Conservation (phyloP, 768 basidiomycete species). For the Gloeopeniophorella convolvens region DNA sequence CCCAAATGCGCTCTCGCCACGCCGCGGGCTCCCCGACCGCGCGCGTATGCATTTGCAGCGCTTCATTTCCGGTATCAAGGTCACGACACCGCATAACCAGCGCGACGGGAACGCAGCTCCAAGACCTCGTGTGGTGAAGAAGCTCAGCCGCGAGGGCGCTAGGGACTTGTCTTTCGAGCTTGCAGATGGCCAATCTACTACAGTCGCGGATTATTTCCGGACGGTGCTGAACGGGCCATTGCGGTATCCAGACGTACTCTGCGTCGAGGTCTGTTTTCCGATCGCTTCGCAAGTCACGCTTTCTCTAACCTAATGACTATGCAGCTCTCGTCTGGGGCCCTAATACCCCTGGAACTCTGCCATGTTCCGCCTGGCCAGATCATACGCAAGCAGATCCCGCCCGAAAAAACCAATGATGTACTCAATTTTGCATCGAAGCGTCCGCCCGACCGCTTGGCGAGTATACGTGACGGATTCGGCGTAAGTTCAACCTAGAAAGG, state of each 20-base stretch:
- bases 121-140: conserved; percentile 53
- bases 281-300: not conserved
- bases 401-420: conserved; percentile 54
- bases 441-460: conserved; percentile 48
- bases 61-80: conserved; percentile 47
- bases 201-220: conserved; percentile 57
- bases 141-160: conserved; percentile 48
- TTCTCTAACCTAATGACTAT: not conserved
- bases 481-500: conserved; percentile 27
- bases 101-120: conserved; percentile 3
- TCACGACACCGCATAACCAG: conserved; percentile 33
- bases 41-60: conserved; percentile 46
- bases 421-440: conserved; percentile 59
- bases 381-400: conserved; percentile 61
- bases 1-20: conserved; percentile 34
- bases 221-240: conserved; percentile 46
- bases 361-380: conserved; percentile 57
- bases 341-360: conserved; percentile 65
- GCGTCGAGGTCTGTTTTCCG: conserved; percentile 50
- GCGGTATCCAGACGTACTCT: conserved; percentile 56
- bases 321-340: conserved; percentile 53
- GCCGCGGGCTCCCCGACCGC: conserved; percentile 38
- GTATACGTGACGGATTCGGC: conserved; percentile 46
- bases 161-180: conserved; percentile 45
- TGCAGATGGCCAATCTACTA: conserved; percentile 47